Percentiles rank a stretch among this genome's conserved stretches.
phyloP scores from a whole-genome alignment of 495 filamentous ascomycete species.

The Hypomontagnella monticulosa region DNA sequence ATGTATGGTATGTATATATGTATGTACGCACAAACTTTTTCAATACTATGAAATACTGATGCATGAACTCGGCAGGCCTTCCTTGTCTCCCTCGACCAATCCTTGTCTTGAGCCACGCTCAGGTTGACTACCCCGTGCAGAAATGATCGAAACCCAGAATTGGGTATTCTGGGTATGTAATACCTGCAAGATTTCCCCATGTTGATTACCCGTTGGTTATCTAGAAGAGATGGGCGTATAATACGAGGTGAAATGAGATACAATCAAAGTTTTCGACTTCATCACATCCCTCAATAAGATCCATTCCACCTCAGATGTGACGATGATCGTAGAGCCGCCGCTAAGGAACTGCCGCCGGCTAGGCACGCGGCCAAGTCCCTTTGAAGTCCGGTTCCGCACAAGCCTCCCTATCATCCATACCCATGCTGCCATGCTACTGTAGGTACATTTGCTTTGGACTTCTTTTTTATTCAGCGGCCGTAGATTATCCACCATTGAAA shows the following conservation, averaged over 20 bases:
- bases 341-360: slow-evolving; percentile 43
- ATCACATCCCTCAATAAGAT: slow-evolving; percentile 43
- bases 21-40: slow-evolving; percentile 19
- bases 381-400: slow-evolving; percentile 42
- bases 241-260: slow-evolving; percentile 45
- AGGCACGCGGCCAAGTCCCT: slow-evolving; percentile 39
- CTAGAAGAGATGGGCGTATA: slow-evolving; percentile 24
- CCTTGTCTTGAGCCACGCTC: slow-evolving; percentile 23
- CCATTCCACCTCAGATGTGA: slow-evolving; percentile 39
- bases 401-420: slow-evolving; percentile 39
- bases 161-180: slow-evolving; percentile 36
- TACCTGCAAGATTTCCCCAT: slow-evolving; percentile 44
- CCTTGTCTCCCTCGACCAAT: slow-evolving; percentile 38
- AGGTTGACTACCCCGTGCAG: slow-evolving; percentile 34
- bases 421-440: slow-evolving; percentile 34
- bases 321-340: slow-evolving; percentile 41
- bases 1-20: slow-evolving; percentile 19
- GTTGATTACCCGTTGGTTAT: slow-evolving; percentile 34
- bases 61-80: slow-evolving; percentile 40
- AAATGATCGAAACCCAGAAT: slow-evolving; percentile 40
- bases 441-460: background rate
- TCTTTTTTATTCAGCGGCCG: slow-evolving; percentile 28
- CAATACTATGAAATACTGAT: slow-evolving; percentile 31
- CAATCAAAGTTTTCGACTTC: slow-evolving; percentile 37
- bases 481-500: slow-evolving; percentile 44